Evolutionary conservation across 176 grass and related monocot species (phyloP), one percentile per base, ranked within the genome.

Genomic region (Hordeum vulgare): DNA sequence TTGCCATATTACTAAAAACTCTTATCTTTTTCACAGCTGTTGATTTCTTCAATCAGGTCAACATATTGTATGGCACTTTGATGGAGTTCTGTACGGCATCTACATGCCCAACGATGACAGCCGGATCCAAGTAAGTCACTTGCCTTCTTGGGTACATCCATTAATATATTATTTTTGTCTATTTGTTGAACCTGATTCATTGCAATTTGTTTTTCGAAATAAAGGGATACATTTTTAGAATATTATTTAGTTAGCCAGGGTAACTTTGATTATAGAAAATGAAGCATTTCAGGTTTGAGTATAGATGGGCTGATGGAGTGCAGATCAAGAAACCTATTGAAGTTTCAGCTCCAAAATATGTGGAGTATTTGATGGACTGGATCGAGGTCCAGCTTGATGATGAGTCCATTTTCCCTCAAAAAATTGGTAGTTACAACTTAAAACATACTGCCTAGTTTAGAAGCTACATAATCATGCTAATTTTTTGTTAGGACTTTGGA

Each of bases 31-130:
- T 88, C 39, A 23, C 87, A 98, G 96, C 89, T 74, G 91, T 95
- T 78, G 96, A 98, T 85, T 98, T 98, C 87, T 98, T 98, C 90
- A 98, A 95, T 76, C 96, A 98, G 87, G 96, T 95, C 62, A 98
- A 98, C 77, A 90, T 98, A 20, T 75, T 98, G 18, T 90, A 90
- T 5, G 93, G 93, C 57, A 98, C 96, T 80, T 76, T 98, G 5
- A 88, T 87, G 74, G 96, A 98, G 72, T 98, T 98, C 79, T 98
- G 96, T 80, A 98, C 96, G 59, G 87, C 90, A 41, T 25, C 85
- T 39, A 90, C 90, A 71, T 98, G 96, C 80, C 91, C 96, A 49
- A 95, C 89, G 57, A 98, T 98, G 96, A 91, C 96, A 65, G 96
- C 96, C 7, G 93, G 96, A 61, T 81, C 96, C 33, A 98, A 95